A percentile compares a stretch with the other conserved stretches of the same genome.
These are phyloP conservation scores for Podaxis rugospora DNA, from an alignment of 768 basidiomycete species.

Conservation along the genomic window DNA sequence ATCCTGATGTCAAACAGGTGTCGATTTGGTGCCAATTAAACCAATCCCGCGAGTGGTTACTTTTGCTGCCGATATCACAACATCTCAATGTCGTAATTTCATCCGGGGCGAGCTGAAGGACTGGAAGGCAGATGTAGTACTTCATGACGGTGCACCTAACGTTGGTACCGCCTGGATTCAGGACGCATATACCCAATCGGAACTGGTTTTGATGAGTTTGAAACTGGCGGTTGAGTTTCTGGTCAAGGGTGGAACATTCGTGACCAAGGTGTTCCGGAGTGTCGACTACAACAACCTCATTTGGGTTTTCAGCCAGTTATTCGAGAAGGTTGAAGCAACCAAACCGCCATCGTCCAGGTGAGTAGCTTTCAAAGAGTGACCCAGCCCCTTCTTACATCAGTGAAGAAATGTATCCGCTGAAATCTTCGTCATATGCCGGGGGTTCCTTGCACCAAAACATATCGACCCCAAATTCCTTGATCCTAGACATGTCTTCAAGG, in stretches of 20 bases:
- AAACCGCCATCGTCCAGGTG: conserved; percentile 97
- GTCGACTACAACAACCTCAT: conserved; percentile 97
- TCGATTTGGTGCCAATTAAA: conserved; percentile 94
- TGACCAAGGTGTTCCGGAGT: conserved; percentile 98
- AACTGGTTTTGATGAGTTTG: conserved; percentile 91
- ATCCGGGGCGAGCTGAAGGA: conserved; percentile 89
- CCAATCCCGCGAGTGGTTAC: conserved; percentile 92
- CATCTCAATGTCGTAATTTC: conserved; percentile 80
- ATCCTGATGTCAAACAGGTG: conserved; percentile 45
- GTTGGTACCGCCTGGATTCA: conserved; percentile 99
- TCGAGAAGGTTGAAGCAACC: conserved; percentile 95
- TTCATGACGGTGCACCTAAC: conserved; percentile 99
- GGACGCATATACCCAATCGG: conserved; percentile 95
- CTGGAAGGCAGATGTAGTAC: conserved; percentile 98
- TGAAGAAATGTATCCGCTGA: conserved; percentile 96
- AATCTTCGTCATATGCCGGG: conserved; percentile 97
- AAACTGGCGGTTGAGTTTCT: conserved; percentile 96
- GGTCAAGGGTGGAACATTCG: conserved; percentile 88
- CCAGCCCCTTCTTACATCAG: neutral
- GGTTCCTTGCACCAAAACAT: conserved; percentile 89
- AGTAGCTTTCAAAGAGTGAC: conserved; percentile 12
- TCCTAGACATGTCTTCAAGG: conserved; percentile 97
- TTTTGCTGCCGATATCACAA: conserved; percentile 94
- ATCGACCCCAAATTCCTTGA: conserved; percentile 99
- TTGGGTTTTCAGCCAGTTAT: conserved; percentile 98